Conservation (phyloP, 139 green algal species). For the Haematococcus sp. region DNA sequence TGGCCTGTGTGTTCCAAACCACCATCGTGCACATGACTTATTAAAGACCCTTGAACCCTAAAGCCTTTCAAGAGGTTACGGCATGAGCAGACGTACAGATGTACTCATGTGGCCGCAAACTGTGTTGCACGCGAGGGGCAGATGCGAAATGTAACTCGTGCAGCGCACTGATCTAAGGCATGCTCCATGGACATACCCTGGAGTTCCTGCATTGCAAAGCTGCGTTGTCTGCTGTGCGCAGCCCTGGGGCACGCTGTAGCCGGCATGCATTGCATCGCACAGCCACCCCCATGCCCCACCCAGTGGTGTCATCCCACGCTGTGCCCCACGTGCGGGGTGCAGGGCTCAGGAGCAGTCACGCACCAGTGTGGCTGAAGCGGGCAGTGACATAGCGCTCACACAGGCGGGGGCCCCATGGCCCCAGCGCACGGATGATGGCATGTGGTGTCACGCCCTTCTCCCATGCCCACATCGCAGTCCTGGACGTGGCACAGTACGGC, state of each 20-base stretch:
- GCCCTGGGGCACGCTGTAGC: too few species aligned
- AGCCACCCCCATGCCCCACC: too few species aligned
- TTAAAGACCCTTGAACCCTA: neutral
- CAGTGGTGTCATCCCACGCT: too few species aligned
- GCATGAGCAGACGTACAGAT: neutral
- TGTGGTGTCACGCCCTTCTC: conserved; percentile 73
- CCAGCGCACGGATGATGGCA: conserved; percentile 62
- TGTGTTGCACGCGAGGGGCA: too few species aligned
- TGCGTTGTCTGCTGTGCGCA: too few species aligned
- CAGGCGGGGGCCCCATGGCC: conserved; percentile 64
- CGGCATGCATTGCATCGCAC: too few species aligned
- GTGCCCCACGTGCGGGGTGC: too few species aligned
- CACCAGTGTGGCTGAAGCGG: conserved; percentile 48
- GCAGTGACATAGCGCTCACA: conserved; percentile 50
- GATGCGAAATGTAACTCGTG: too few species aligned
- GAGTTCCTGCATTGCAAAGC: too few species aligned
- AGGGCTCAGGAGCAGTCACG: too few species aligned
- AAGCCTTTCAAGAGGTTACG: neutral
- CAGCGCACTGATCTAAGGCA: too few species aligned
- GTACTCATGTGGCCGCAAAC: neutral
- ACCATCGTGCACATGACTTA: conserved; percentile 3
- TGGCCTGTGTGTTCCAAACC: conserved; percentile 42
- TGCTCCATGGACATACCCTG: too few species aligned
- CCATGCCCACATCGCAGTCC: conserved; percentile 46
- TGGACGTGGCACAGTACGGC: neutral